Conservation (phyloP, 192 early-diverging fungal genomes). For the Dissophora globulifera region DNA sequence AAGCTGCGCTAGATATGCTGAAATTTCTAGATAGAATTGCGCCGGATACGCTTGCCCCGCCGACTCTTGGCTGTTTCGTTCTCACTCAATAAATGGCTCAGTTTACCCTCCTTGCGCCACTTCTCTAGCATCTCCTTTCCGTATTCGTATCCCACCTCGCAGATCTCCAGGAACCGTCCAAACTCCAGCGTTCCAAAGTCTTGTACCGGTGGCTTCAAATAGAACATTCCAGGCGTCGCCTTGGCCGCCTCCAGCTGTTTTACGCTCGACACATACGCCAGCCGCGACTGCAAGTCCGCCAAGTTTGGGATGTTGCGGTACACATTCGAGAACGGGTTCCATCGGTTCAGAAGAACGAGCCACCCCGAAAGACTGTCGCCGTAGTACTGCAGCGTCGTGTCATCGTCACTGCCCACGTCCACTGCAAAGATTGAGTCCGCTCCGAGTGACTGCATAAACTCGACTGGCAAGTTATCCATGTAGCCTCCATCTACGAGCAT, state of each 20-base stretch:
- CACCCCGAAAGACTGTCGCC: constrained; percentile 95
- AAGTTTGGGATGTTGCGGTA: constrained; percentile 85
- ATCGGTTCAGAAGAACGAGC: constrained; percentile 84
- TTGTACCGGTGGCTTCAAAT: constrained; percentile 88
- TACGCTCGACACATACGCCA: constrained; percentile 94
- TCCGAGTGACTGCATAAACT: constrained; percentile 79
- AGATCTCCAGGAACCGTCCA: constrained; percentile 89
- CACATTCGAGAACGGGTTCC: constrained; percentile 78
- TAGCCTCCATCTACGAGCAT: constrained; percentile 99
- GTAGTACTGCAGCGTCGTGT: constrained; percentile 91
- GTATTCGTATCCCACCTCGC: constrained; percentile 86
- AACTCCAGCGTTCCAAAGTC: constrained; percentile 93
- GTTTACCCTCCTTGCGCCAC: constrained; percentile 81
- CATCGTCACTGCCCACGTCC: constrained; percentile 92
- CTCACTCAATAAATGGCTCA: constrained; percentile 39
- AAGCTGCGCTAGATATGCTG: too few relatives aligned
- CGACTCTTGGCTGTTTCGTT: constrained; percentile 21
- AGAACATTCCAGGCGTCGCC: constrained; percentile 79
- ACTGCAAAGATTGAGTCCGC: constrained; percentile 94
- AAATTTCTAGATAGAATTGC: constrained; percentile 48
- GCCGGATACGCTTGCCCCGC: constrained; percentile 39
- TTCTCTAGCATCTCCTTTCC: constrained; percentile 78
- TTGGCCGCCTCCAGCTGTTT: constrained; percentile 92
- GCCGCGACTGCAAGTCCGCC: constrained; percentile 92
- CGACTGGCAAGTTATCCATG: constrained; percentile 96